These are phyloP conservation scores for Kwoniella newhampshirensis DNA, from an alignment of 768 basidiomycete species.

Conservation along the genomic window DNA sequence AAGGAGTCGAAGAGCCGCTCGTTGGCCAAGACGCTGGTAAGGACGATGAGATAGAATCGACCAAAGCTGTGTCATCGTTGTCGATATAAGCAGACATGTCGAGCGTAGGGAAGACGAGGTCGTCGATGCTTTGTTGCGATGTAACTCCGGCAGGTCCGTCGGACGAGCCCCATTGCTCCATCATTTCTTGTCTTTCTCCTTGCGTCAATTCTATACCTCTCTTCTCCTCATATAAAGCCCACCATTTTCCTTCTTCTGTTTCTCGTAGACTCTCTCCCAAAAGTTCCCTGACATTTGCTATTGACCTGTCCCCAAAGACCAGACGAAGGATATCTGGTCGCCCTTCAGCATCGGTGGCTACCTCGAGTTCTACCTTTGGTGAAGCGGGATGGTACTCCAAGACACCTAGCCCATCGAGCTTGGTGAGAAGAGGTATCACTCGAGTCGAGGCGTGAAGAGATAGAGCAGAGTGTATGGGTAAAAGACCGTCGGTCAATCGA, in stretches of 20 bases:
- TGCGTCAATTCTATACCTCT: slow-evolving; percentile 15
- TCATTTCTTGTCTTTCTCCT: slow-evolving; percentile 27
- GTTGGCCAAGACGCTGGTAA: slow-evolving; percentile 12
- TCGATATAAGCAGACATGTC: slow-evolving; percentile 14
- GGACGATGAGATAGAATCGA: slow-evolving; percentile 2
- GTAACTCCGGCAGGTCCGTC: neutral
- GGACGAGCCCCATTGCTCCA: slow-evolving; percentile 30
- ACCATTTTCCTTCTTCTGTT: slow-evolving; percentile 30
- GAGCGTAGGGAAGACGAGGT: slow-evolving; percentile 22
- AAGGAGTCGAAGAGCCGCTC: slow-evolving; percentile 14
- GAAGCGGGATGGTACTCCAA: slow-evolving; percentile 18
- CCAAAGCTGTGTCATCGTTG: slow-evolving; percentile 6
- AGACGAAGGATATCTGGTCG: slow-evolving; percentile 35
- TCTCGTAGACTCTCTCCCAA: slow-evolving; percentile 29
- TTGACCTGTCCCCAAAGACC: slow-evolving; percentile 31
- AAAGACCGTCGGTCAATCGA: slow-evolving; percentile 22
- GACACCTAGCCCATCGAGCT: slow-evolving; percentile 35
- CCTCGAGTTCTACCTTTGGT: slow-evolving; percentile 9
- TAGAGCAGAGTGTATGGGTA: slow-evolving; percentile 33
- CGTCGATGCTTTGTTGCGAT: neutral
- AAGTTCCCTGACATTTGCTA: slow-evolving; percentile 24
- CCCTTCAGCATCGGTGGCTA: slow-evolving; percentile 24
- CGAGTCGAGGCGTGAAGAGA: slow-evolving; percentile 25
- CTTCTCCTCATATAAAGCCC: slow-evolving; percentile 18
- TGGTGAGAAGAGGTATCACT: slow-evolving; percentile 31